Evolutionary conservation across 352 stramenopile genomes (phyloP).

Genomic region (Peronospora tabacina): DNA sequence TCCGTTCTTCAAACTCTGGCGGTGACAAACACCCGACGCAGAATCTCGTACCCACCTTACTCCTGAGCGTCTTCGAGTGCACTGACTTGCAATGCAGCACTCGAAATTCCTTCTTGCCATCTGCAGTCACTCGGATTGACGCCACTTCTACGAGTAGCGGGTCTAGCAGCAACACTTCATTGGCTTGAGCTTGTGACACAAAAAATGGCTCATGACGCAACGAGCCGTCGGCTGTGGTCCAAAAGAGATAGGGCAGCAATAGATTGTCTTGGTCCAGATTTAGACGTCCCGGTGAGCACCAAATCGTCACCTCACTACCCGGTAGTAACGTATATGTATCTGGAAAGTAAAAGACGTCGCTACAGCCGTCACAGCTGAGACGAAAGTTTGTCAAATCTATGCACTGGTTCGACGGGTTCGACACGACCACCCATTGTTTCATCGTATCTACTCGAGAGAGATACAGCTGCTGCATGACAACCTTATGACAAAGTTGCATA

Average conservation of each 20-base stretch:
- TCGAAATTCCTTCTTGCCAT: constrained; percentile 67
- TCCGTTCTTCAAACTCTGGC: constrained; percentile 31
- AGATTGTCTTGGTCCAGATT: constrained; percentile 72
- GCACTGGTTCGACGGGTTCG: constrained; percentile 61
- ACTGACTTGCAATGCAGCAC: constrained; percentile 65
- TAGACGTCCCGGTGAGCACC: constrained; percentile 53
- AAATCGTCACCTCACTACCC: constrained; percentile 78
- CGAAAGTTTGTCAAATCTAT: constrained; percentile 67
- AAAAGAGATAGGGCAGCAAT: constrained; percentile 76
- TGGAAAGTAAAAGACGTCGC: constrained; percentile 58
- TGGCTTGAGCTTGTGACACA: constrained; percentile 19
- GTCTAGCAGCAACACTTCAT: constrained; percentile 72
- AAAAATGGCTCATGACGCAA: constrained; percentile 63
- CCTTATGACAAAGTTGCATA: constrained; percentile 81
- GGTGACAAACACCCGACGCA: constrained; percentile 62
- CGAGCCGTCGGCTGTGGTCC: constrained; percentile 52
- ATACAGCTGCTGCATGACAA: constrained; percentile 85
- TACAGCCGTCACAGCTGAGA: constrained; percentile 38
- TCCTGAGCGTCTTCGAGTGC: constrained; percentile 27
- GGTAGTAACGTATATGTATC: constrained; percentile 53
- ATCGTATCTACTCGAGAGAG: constrained; percentile 56
- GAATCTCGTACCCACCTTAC: constrained; percentile 35
- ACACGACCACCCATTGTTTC: constrained; percentile 81
- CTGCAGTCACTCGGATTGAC: constrained; percentile 54
- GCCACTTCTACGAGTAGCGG: constrained; percentile 71